Evolutionary conservation across 23 red algal genomes (phyloP), one percentile per base, ranked within the genome.

Genomic region (Gracilaria domingensis): DNA sequence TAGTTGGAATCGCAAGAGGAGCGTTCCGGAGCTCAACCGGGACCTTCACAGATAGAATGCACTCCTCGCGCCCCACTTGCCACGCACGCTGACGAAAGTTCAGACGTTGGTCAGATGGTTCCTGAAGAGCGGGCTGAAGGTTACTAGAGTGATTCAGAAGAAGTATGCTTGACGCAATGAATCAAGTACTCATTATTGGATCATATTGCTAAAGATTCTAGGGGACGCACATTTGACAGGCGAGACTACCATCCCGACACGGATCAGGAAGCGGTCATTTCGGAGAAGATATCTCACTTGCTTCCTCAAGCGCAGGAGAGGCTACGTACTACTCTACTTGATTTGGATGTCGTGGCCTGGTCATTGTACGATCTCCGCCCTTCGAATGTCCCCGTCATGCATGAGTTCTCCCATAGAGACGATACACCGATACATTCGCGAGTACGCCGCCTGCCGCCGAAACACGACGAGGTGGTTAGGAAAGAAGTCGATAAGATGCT

Each of bases 401-500:
- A 67, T 21, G 62, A 67, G 1, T 67, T 67, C 33, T 67, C 33
- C 1, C 62, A 2, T 29, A 67, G 6, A 2, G 20, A 1, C 1
- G 62, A 67, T 16, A 14, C 24, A 2, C 62, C 62, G 5, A 67
- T 67, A 30, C 33, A 29, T 29, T 67, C 62, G 9, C 6, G 28
- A 16, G 16, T 67, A 8, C 62, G 62, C 1, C 16, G 62, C 12
- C 62, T 32, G 2, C 62, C 62, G 3, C 62, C 16, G 3, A 30
- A 33, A 17, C 62, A 67, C 14, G 62, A 30, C 24, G 33, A 67
- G 24, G 62, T 67, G 26, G 62, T 30, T 36, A 28, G 33, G n/a
- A 29, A 67, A 12, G 62, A 67, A 30, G 62, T 67, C 28, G 24
- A 67, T 8, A 67, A 67, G 11, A 67, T 67, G 62, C 14, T 67